A percentile compares a stretch with the other conserved stretches of the same genome.
Evolutionary conservation across 2,329 filamentous ascomycete genomes (phyloP).

Genomic region (Fusarium chaquense): DNA sequence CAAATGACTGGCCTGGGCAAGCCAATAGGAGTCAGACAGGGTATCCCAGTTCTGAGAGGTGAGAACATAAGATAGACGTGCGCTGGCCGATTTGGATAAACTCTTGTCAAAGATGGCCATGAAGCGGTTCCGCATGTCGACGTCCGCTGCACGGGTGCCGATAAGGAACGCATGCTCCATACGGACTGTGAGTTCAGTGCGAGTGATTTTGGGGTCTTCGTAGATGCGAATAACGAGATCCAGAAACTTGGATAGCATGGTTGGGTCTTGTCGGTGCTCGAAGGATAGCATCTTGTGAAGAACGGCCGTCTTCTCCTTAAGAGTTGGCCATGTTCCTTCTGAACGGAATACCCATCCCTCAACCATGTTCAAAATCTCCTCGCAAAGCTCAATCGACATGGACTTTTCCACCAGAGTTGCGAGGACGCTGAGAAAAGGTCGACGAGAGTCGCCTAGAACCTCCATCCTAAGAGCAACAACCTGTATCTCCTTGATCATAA

Average conservation of each 20-base stretch:
- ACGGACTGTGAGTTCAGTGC: conserved; percentile 94
- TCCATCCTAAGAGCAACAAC: conserved; percentile 94
- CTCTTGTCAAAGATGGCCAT: conserved; percentile 97
- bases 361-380: conserved; percentile 93
- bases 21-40: conserved; percentile 93
- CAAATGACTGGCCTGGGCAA: conserved; percentile 93
- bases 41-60: conserved; percentile 97
- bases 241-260: conserved; percentile 91
- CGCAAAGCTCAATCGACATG: conserved; percentile 84
- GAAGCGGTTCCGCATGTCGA: conserved; percentile 97
- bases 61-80: conserved; percentile 88
- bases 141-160: conserved; percentile 90
- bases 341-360: conserved; percentile 97
- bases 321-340: conserved; percentile 92
- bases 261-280: conserved; percentile 84
- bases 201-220: conserved; percentile 94
- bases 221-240: conserved; percentile 98
- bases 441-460: conserved; percentile 86
- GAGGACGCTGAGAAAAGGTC: conserved; percentile 94
- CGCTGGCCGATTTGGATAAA: conserved; percentile 90
- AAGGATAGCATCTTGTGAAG: conserved; percentile 99
- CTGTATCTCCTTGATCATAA: conserved; percentile 96
- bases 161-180: conserved; percentile 99
- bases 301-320: conserved; percentile 99
- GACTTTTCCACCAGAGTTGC: conserved; percentile 97